Percentiles rank a stretch among this genome's conserved stretches.
Conservation (phyloP, 805 yeast genomes). For the Scheffersomyces ergatensis region DNA sequence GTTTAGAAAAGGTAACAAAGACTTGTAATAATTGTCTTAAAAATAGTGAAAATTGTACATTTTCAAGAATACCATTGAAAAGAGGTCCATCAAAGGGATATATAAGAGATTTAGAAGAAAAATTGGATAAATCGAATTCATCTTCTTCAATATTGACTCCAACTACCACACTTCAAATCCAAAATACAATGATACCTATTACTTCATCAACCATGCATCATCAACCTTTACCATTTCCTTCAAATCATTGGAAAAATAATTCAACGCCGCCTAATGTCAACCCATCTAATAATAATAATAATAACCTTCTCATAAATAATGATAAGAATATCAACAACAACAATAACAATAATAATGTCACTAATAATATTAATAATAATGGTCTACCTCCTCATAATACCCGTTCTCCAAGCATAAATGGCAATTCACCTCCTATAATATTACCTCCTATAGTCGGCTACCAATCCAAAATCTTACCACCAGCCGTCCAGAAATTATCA, state of each 20-base stretch:
- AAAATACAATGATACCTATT: not conserved
- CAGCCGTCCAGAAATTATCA: slow-evolving; percentile 6
- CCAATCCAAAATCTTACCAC: slow-evolving; percentile 10
- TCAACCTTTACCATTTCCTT: slow-evolving; percentile 9
- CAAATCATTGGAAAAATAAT: not conserved
- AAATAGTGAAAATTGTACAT: slow-evolving; percentile 60
- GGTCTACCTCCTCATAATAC: too few relatives aligned
- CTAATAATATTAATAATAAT: not conserved
- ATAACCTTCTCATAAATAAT: too few relatives aligned
- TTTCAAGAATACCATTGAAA: slow-evolving; percentile 69
- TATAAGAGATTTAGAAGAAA: slow-evolving; percentile 41
- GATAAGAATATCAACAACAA: slow-evolving; percentile 4
- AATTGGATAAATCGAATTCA: slow-evolving; percentile 18
- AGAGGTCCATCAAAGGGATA: slow-evolving; percentile 81
- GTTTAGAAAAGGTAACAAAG: slow-evolving; percentile 46
- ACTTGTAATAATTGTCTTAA: slow-evolving; percentile 63
- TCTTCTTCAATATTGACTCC: not conserved
- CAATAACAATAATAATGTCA: slow-evolving; percentile 5
- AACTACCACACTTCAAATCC: slow-evolving; percentile 1
- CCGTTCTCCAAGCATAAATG: slow-evolving; percentile 3
- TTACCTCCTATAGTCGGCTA: slow-evolving; percentile 27
- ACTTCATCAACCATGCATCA: not conserved
- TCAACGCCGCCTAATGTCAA: not conserved
- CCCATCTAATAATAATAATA: not conserved
- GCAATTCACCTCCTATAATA: slow-evolving; percentile 18